Evolutionary conservation across 129 eudicot species (phyloP).

Genomic region (Chrysanthemum seticuspe): DNA sequence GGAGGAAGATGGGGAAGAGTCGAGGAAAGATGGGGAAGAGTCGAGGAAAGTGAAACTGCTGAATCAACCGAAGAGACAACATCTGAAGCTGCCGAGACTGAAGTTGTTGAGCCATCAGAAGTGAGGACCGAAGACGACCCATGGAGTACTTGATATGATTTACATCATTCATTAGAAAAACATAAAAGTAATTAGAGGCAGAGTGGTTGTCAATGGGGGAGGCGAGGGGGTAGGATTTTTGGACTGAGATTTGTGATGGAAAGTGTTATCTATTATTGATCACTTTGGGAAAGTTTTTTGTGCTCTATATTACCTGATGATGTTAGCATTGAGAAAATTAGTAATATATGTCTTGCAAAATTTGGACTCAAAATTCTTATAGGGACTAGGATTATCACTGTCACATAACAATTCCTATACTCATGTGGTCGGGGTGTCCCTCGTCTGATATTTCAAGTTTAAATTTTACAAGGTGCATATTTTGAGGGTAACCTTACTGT

Average conservation of each 20-base stretch:
- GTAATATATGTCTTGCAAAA: too few species aligned
- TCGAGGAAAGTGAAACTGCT: slow-evolving; percentile 41
- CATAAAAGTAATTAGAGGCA: neutral
- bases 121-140: slow-evolving; percentile 86
- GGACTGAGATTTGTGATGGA: slow-evolving; percentile 16
- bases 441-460: too few species aligned
- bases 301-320: too few species aligned
- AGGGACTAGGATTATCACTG: too few species aligned
- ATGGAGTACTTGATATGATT: slow-evolving; percentile 65
- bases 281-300: too few species aligned
- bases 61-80: slow-evolving; percentile 36
- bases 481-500: too few species aligned
- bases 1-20: too few species aligned
- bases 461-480: too few species aligned
- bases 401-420: too few species aligned
- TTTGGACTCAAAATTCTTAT: too few species aligned
- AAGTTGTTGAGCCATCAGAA: slow-evolving; percentile 94
- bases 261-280: neutral
- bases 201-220: neutral
- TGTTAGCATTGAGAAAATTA: neutral
- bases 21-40: slow-evolving; percentile 94
- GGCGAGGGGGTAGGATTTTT: slow-evolving; percentile 5
- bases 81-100: slow-evolving; percentile 33
- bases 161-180: neutral
- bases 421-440: too few species aligned